Evolutionary conservation across 2,329 filamentous ascomycete species (phyloP).

Genomic region (Fusarium cicatricum): DNA sequence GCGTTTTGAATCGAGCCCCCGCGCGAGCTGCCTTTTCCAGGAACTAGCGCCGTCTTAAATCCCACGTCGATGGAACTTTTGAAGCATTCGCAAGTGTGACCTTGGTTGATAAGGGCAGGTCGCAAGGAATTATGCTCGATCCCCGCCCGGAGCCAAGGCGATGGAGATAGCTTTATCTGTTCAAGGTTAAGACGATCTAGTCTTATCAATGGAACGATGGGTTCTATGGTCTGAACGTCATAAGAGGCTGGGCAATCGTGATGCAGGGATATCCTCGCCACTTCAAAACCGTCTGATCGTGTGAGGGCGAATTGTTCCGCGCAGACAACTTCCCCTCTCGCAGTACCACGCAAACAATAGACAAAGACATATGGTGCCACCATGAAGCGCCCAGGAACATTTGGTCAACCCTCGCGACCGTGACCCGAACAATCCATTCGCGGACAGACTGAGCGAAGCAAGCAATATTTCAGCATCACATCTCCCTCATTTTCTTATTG

Average conservation of each 20-base stretch:
- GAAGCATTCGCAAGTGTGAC: conserved; percentile 17
- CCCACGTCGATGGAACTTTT: conserved; percentile 38
- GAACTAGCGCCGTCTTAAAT: conserved; percentile 34
- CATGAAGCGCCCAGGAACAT: too few species aligned
- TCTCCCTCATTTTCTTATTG: too few species aligned
- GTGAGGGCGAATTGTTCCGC: too few species aligned
- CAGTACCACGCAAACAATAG: too few species aligned
- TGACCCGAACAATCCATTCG: too few species aligned
- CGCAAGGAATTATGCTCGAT: conserved; percentile 13
- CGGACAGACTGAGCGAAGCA: too few species aligned
- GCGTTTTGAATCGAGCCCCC: conserved; percentile 20
- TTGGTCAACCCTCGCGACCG: too few species aligned
- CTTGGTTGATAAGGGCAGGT: conserved; percentile 43
- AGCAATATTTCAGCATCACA: too few species aligned
- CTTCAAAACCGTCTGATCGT: too few species aligned
- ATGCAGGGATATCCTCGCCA: neutral
- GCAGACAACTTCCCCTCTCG: too few species aligned
- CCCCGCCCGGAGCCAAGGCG: conserved; percentile 9
- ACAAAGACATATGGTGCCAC: too few species aligned
- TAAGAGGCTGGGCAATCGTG: conserved; percentile 29
- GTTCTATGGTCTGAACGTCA: conserved; percentile 24
- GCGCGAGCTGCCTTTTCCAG: conserved; percentile 40
- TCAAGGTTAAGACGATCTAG: neutral
- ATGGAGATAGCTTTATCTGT: neutral
- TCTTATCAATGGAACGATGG: neutral